Percentiles rank a stretch among this genome's conserved stretches.
These are phyloP conservation scores for Crithidia sp. DNA, from an alignment of 208 protist species.

Conservation along the genomic window DNA sequence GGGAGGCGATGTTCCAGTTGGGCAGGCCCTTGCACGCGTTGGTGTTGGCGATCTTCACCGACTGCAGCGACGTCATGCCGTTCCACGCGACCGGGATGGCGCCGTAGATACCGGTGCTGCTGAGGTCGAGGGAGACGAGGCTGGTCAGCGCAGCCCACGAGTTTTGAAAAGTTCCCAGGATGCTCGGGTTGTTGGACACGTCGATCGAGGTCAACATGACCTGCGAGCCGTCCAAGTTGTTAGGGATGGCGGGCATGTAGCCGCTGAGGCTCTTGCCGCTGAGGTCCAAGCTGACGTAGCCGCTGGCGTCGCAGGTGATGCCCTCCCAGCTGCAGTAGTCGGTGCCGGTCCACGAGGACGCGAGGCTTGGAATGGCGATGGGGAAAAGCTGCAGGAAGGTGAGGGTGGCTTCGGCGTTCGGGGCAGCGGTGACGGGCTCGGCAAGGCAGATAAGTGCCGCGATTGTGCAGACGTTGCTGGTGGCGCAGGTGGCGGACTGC, in stretches of 20 bases:
- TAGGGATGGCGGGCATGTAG: neutral
- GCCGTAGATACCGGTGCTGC: conserved; percentile 9
- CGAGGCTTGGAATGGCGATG: neutral
- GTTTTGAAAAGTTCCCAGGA: neutral
- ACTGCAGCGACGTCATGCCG: neutral
- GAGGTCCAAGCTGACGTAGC: conserved; percentile 18
- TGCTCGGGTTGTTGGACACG: conserved; percentile 17
- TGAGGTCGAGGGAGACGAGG: conserved; percentile 4
- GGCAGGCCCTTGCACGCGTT: conserved; percentile 14
- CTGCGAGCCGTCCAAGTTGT: neutral
- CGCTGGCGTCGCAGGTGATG: conserved; percentile 20
- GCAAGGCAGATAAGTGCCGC: too few species aligned
- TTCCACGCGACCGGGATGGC: conserved; percentile 8
- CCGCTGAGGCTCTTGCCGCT: conserved; percentile 13
- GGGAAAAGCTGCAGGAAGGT: too few species aligned
- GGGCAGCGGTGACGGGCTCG: too few species aligned
- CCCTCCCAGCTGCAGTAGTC: conserved; percentile 11
- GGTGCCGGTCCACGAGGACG: neutral
- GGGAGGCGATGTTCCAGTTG: conserved; percentile 20
- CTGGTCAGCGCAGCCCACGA: neutral
- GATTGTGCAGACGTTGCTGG: too few species aligned
- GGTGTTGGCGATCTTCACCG: conserved; percentile 1
- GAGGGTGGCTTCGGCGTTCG: too few species aligned
- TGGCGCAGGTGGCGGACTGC: too few species aligned
- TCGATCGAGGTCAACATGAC: conserved; percentile 18